phyloP scores from a whole-genome alignment of 768 basidiomycete genomes.

The Leccinum variicolor region DNA sequence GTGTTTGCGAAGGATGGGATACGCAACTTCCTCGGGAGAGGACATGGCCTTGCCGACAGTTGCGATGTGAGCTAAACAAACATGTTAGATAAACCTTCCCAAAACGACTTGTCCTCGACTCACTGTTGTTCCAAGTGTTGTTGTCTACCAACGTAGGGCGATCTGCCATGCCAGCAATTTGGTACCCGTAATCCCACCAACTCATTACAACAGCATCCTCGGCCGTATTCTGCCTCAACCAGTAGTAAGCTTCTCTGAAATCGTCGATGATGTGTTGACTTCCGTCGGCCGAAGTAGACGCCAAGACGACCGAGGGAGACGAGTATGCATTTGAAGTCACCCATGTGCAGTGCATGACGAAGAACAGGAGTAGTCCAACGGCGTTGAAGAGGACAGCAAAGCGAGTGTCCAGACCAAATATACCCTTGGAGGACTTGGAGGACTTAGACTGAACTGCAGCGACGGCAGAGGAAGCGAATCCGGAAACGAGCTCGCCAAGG shows the following conservation, averaged over 20 bases:
- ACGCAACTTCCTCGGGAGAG: constrained; percentile 88
- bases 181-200: constrained; percentile 99
- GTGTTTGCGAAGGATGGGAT: constrained; percentile 95
- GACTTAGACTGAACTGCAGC: constrained; percentile 22
- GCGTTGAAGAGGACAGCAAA: constrained; percentile 71
- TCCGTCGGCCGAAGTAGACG: constrained; percentile 77
- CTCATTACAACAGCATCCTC: constrained; percentile 94
- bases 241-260: constrained; percentile 99
- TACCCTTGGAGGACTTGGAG: constrained; percentile 43
- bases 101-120: constrained; percentile 31
- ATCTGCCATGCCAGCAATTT: constrained; percentile 99
- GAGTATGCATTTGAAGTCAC: constrained; percentile 95
- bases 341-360: constrained; percentile 96
- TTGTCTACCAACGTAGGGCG: constrained; percentile 95
- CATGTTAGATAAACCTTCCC: constrained; percentile 4
- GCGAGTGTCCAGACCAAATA: constrained; percentile 86
- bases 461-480: constrained; percentile 33
- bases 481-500: constrained; percentile 40
- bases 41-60: constrained; percentile 99
- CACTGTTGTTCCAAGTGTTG: constrained; percentile 99
- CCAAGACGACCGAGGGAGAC: constrained; percentile 93
- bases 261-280: constrained; percentile 96
- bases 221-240: constrained; percentile 94
- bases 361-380: constrained; percentile 76
- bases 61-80: constrained; percentile 80